A percentile compares a stretch with the other conserved stretches of the same genome.
Evolutionary conservation across 192 early-diverging fungal genomes (phyloP).

Genomic region (Phycomyces blakesleeanus): DNA sequence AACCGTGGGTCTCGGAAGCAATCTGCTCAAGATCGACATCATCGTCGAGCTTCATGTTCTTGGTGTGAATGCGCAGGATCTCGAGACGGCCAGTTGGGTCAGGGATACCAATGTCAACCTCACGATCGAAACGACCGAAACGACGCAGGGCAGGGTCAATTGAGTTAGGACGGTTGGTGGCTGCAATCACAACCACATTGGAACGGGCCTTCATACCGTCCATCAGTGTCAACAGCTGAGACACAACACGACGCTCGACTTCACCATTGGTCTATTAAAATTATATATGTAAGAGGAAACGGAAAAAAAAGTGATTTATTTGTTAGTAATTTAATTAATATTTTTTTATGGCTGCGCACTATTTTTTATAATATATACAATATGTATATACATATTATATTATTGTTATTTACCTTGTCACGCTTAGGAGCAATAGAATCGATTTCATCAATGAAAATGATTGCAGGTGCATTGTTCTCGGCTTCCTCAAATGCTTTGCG

Average conservation of each 20-base stretch:
- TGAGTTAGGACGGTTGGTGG: slow-evolving; percentile 98
- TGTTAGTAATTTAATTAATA: no score
- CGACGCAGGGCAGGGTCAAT: slow-evolving; percentile 98
- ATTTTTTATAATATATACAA: no score
- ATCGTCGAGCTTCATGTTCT: slow-evolving; percentile 98
- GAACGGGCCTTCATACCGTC: slow-evolving; percentile 87
- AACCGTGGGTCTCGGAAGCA: slow-evolving; percentile 95
- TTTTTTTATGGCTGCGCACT: no score
- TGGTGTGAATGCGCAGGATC: slow-evolving; percentile 98
- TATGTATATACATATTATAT: no score
- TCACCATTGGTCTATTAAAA: slow-evolving; percentile 79
- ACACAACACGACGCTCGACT: slow-evolving; percentile 95
- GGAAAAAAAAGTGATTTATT: no score
- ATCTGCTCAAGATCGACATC: slow-evolving; percentile 98
- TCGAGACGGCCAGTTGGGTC: slow-evolving; percentile 98
- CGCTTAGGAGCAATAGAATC: slow-evolving; percentile 92
- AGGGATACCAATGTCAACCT: slow-evolving; percentile 98
- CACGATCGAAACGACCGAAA: slow-evolving; percentile 98
- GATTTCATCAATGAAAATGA: slow-evolving; percentile 98
- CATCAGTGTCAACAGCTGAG: slow-evolving; percentile 94
- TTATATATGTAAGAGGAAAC: no score
- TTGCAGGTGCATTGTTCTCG: slow-evolving; percentile 94
- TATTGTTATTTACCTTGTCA: slow-evolving; percentile 54
- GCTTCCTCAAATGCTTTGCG: slow-evolving; percentile 99
- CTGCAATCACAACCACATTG: slow-evolving; percentile 98